A percentile compares a stretch with the other conserved stretches of the same genome.
These are phyloP conservation scores for Cerrena zonata DNA, from an alignment of 1,284 basidiomycete genomes.

Conservation along the genomic window DNA sequence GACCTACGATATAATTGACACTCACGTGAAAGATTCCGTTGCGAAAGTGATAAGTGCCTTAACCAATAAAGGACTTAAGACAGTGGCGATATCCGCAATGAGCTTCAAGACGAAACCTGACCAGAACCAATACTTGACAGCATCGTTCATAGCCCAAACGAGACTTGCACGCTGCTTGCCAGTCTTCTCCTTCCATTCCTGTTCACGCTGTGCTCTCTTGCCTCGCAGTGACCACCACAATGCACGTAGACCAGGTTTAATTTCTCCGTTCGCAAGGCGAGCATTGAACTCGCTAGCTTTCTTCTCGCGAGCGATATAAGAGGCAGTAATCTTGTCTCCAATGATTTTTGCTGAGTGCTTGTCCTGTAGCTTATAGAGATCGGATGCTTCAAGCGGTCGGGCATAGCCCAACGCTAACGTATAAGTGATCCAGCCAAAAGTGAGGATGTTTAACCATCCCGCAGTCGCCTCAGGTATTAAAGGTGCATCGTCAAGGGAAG, in stretches of 20 bases:
- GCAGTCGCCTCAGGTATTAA: constrained; percentile 48
- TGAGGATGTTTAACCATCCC: constrained; percentile 44
- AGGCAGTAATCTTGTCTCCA: constrained; percentile 55
- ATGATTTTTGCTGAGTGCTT: constrained; percentile 53
- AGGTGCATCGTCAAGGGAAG: constrained; percentile 49
- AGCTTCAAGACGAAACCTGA: constrained; percentile 72
- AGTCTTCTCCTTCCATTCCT: constrained; percentile 56
- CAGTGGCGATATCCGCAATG: constrained; percentile 62
- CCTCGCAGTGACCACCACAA: constrained; percentile 61
- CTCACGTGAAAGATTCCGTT: neutral
- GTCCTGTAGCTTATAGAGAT: constrained; percentile 79
- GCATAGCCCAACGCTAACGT: constrained; percentile 68
- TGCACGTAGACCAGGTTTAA: constrained; percentile 48
- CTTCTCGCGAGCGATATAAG: constrained; percentile 58
- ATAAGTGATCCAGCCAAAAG: constrained; percentile 71
- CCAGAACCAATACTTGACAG: constrained; percentile 82
- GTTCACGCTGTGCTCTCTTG: constrained; percentile 48
- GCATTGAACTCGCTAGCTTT: constrained; percentile 68
- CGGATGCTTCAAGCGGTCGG: constrained; percentile 74
- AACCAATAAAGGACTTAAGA: constrained; percentile 76
- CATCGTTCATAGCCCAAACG: constrained; percentile 72
- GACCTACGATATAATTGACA: neutral
- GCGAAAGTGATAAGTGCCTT: constrained; percentile 37
- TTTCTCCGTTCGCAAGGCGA: constrained; percentile 57
- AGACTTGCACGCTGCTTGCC: constrained; percentile 70